Evolutionary conservation across 208 protist genomes (phyloP).

Genomic region (Naegleria gruberi): DNA sequence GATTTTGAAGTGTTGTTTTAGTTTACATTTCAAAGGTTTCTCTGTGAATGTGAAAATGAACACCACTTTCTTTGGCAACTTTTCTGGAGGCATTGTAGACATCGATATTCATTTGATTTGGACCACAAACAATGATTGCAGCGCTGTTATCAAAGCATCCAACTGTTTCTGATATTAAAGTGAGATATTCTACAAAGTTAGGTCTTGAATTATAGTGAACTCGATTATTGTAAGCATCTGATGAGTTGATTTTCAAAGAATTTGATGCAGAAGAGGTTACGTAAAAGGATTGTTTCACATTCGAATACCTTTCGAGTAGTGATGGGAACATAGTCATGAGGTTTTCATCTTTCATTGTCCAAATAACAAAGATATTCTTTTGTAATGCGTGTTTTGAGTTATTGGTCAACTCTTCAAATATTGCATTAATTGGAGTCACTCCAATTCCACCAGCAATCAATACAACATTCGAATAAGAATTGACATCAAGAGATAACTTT

Average conservation of each 20-base stretch:
- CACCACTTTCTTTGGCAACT: neutral
- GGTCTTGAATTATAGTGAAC: neutral
- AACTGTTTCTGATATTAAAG: no score
- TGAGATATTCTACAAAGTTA: neutral
- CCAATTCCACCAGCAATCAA: neutral
- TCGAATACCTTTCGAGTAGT: neutral
- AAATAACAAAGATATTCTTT: neutral
- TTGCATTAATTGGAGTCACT: neutral
- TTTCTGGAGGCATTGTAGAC: neutral
- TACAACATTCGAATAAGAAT: neutral
- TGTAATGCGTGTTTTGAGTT: neutral
- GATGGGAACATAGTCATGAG: neutral
- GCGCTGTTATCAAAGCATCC: no score
- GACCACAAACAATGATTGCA: neutral
- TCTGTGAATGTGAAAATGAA: neutral
- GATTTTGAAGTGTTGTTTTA: no score
- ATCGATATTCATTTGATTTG: neutral
- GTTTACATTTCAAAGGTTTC: neutral
- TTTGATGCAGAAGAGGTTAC: neutral
- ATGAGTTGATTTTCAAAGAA: no score
- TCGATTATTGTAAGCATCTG: neutral
- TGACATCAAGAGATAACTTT: neutral
- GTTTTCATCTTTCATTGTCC: neutral
- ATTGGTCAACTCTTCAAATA: neutral
- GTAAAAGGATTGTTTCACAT: neutral